Evolutionary conservation across 202 grass and related monocot genomes (phyloP).

Genomic region (Eragrostis tef): DNA sequence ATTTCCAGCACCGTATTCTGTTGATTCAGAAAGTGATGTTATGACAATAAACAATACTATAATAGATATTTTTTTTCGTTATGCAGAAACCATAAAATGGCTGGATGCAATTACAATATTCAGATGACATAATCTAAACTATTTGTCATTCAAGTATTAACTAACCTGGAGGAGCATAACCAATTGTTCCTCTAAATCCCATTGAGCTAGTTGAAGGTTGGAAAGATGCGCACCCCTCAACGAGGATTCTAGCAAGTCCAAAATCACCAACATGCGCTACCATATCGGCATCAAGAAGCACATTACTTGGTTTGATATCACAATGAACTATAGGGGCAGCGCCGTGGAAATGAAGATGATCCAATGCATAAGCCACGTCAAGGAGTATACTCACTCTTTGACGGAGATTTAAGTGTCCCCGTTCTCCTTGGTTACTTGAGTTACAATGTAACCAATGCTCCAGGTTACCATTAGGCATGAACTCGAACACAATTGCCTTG

Average conservation of each 20-base stretch:
- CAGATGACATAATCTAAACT: too few species aligned
- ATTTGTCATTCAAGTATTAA: too few species aligned
- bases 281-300: constrained; percentile 57
- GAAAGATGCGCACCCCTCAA: constrained; percentile 17
- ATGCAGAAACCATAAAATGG: too few species aligned
- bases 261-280: constrained; percentile 59
- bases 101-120: too few species aligned
- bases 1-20: constrained; percentile 47
- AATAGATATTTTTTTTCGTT: too few species aligned
- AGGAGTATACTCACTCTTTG: constrained; percentile 47
- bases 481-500: constrained; percentile 59
- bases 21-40: too few species aligned
- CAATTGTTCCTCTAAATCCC: constrained; percentile 31
- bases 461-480: constrained; percentile 58
- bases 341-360: constrained; percentile 49
- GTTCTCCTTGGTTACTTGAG: background rate
- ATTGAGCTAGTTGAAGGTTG: background rate
- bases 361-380: constrained; percentile 51
- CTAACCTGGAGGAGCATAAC: constrained; percentile 51
- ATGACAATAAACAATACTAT: too few species aligned
- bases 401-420: background rate
- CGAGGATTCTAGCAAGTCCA: constrained; percentile 54
- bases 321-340: constrained; percentile 43
- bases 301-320: constrained; percentile 57
- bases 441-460: constrained; percentile 54